A percentile compares a stretch with the other conserved stretches of the same genome.
These are phyloP conservation scores for Mycosphaerella arachidis DNA, from an alignment of 2,329 filamentous ascomycete species.

Conservation along the genomic window DNA sequence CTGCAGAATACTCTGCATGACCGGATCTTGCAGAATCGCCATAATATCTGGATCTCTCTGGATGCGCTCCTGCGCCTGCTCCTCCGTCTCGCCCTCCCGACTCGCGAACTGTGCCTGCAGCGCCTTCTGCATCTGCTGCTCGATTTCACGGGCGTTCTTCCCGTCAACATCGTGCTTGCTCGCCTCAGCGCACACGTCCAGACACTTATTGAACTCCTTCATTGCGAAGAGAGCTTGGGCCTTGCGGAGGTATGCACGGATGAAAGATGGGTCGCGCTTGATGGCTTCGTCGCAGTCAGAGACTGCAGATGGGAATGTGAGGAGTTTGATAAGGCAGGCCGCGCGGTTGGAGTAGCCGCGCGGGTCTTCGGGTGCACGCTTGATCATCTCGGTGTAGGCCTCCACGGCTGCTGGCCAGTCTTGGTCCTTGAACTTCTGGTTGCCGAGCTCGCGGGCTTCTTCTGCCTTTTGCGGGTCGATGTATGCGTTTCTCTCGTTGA, in stretches of 20 bases:
- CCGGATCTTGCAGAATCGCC: conserved; percentile 84
- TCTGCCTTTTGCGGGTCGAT: conserved; percentile 89
- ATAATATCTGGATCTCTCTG: conserved; percentile 67
- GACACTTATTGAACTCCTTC: conserved; percentile 94
- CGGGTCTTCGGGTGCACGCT: conserved; percentile 86
- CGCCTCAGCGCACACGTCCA: conserved; percentile 84
- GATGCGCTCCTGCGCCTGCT: conserved; percentile 88
- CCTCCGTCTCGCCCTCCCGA: conserved; percentile 83
- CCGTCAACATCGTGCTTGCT: conserved; percentile 69
- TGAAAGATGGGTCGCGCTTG: conserved; percentile 85
- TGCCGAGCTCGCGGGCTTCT: conserved; percentile 89
- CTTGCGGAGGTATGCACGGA: conserved; percentile 94
- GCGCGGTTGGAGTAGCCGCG: conserved; percentile 97
- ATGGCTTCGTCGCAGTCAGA: conserved; percentile 90
- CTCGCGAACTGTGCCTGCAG: conserved; percentile 83
- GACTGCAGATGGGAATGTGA: conserved; percentile 89
- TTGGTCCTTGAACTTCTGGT: conserved; percentile 92
- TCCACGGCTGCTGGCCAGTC: conserved; percentile 95
- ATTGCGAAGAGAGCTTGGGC: conserved; percentile 93
- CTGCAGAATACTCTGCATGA: conserved; percentile 96
- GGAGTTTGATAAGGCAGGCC: conserved; percentile 92
- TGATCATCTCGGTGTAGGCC: conserved; percentile 93
- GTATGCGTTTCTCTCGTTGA: conserved; percentile 71
- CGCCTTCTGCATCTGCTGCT: conserved; percentile 90
- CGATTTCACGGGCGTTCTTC: conserved; percentile 85